Conservation (phyloP, 2,329 filamentous ascomycete species). For the Neonectria faginata region DNA sequence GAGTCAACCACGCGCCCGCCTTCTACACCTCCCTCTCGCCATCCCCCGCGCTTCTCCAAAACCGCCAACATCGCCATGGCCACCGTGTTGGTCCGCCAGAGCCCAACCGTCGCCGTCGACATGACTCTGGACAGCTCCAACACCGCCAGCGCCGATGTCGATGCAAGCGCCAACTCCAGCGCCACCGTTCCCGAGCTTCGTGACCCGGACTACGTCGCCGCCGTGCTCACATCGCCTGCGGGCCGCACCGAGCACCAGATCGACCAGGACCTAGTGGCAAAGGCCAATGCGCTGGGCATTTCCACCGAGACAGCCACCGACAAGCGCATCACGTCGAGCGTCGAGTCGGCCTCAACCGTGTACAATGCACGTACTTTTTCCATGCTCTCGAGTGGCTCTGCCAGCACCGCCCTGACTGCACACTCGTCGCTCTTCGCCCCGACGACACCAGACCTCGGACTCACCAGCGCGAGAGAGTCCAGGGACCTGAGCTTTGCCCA, state of each 20-base stretch:
- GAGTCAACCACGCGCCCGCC: background rate
- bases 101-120: constrained; percentile 34
- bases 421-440: constrained; percentile 56
- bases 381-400: constrained; percentile 56
- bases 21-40: constrained; percentile 31
- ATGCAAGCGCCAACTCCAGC: constrained; percentile 31
- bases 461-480: constrained; percentile 44
- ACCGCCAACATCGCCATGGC: constrained; percentile 31
- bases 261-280: constrained; percentile 52
- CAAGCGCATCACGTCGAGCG: constrained; percentile 53
- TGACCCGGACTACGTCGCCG: constrained; percentile 53
- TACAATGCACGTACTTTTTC: constrained; percentile 60
- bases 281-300: constrained; percentile 53
- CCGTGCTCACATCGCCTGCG: constrained; percentile 53
- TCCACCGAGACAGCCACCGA: constrained; percentile 46
- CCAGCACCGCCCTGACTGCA: constrained; percentile 56
- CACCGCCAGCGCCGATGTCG: constrained; percentile 32
- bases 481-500: constrained; percentile 60
- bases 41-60: constrained; percentile 24
- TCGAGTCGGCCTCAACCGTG: constrained; percentile 57
- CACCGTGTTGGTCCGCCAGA: constrained; percentile 30
- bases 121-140: constrained; percentile 37
- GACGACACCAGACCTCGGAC: constrained; percentile 42
- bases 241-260: constrained; percentile 54
- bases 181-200: constrained; percentile 53